A percentile compares a stretch with the other conserved stretches of the same genome.
These are phyloP conservation scores for Pugionium dolabratum DNA, from an alignment of 345 rosid species.

Conservation along the genomic window DNA sequence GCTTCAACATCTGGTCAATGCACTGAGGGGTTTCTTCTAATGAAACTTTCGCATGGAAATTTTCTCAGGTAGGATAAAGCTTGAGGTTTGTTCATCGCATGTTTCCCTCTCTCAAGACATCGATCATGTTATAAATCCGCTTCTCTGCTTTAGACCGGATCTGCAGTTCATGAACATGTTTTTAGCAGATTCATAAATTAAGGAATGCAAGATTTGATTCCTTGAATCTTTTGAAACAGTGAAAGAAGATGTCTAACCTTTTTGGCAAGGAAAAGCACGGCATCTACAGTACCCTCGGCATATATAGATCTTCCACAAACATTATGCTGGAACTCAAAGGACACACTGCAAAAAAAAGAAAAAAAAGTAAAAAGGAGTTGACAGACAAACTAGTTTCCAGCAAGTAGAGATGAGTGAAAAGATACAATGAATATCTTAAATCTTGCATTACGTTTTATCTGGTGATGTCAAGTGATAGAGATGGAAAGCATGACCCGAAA, in stretches of 20 bases:
- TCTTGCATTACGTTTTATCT: slow-evolving; percentile 64
- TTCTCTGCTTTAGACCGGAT: slow-evolving; percentile 61
- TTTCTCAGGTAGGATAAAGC: slow-evolving; percentile 4
- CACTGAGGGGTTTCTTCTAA: background rate
- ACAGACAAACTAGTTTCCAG: slow-evolving; percentile 23
- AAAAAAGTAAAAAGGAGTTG: background rate
- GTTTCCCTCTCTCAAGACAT: slow-evolving; percentile 71
- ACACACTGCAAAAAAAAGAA: slow-evolving; percentile 55
- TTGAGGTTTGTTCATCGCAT: slow-evolving; percentile 47
- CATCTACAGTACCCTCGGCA: slow-evolving; percentile 89
- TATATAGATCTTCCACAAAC: slow-evolving; percentile 92
- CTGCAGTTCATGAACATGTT: slow-evolving; percentile 40
- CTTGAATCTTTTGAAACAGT: slow-evolving; percentile 3
- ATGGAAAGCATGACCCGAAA: slow-evolving; percentile 88
- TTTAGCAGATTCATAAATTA: slow-evolving; percentile 4
- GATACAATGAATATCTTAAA: background rate
- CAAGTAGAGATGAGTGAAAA: background rate
- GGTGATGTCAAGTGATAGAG: slow-evolving; percentile 82
- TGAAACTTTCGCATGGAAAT: background rate
- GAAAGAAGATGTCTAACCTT: slow-evolving; percentile 49
- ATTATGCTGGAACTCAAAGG: slow-evolving; percentile 96
- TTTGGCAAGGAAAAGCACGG: slow-evolving; percentile 75
- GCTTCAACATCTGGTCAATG: slow-evolving; percentile 9
- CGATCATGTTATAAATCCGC: slow-evolving; percentile 75
- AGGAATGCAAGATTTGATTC: background rate